Evolutionary conservation across 208 protist species (phyloP).

Genomic region (Leishmania gerbilli): DNA sequence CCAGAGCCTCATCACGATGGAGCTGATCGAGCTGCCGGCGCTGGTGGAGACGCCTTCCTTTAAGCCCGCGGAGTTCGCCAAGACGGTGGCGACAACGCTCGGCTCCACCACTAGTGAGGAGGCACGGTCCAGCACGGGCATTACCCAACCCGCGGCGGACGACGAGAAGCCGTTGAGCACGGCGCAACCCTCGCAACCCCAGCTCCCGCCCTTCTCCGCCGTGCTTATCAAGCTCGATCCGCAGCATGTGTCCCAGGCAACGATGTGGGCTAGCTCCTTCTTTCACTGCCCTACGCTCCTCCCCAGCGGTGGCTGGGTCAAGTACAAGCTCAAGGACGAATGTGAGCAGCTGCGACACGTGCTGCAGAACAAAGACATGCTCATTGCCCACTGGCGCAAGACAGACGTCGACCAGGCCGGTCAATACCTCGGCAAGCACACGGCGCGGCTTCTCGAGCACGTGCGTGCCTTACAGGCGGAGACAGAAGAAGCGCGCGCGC

Average conservation of each 20-base stretch:
- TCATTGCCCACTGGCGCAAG: constrained; percentile 72
- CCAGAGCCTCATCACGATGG: constrained; percentile 33
- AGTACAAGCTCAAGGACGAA: constrained; percentile 92
- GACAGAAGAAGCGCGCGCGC: constrained; percentile 57
- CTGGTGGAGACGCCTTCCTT: constrained; percentile 27
- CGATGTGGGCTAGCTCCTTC: constrained; percentile 72
- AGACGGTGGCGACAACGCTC: constrained; percentile 14
- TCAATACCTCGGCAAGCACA: constrained; percentile 60
- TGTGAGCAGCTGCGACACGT: constrained; percentile 67
- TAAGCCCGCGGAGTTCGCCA: constrained; percentile 21
- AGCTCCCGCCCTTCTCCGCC: constrained; percentile 31
- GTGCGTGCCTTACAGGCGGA: constrained; percentile 65
- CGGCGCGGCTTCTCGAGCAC: constrained; percentile 52
- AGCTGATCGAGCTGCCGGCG: constrained; percentile 46
- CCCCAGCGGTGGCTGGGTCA: constrained; percentile 53
- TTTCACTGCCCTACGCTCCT: constrained; percentile 58
- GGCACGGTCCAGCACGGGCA: not conserved
- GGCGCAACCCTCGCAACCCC: not conserved
- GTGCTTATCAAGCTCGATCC: constrained; percentile 45
- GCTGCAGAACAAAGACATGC: constrained; percentile 80
- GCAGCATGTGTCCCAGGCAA: constrained; percentile 49
- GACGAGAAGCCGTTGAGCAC: not conserved
- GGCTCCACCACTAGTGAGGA: not conserved
- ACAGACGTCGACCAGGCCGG: constrained; percentile 32
- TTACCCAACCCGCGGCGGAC: not conserved